Evolutionary conservation across 768 basidiomycete species (phyloP), one percentile per base, ranked within the genome.

Genomic region (Clathrus columnatus): DNA sequence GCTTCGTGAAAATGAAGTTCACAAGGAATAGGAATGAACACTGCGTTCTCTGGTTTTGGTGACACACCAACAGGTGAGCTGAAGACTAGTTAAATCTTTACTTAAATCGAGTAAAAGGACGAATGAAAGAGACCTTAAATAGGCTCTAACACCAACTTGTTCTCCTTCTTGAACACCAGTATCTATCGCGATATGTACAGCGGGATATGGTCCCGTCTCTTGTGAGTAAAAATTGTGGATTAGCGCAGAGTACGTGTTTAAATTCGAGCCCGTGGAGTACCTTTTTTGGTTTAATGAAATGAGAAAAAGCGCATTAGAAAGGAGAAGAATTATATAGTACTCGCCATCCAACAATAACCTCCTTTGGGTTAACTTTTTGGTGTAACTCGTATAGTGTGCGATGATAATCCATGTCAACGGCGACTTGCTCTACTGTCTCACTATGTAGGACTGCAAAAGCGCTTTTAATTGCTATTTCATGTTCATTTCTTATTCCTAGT

Each of bases 141-240:
- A 97, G 29, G 91, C 91, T 67, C 85, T 85, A 2, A 95, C 85
- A 44, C 91, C 86, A 5, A 92, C 80, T 48, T 76, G 67, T 50
- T 74, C 68, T 10, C 76, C 77, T 48, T 71, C 77, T 59, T 84
- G 83, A 3, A 83, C 75, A 18, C 89, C 87, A 7, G 93, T 94
- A 70, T 95, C 90, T 32, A 98, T 74, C 4, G 92, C 85, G 53
- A 98, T 76, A 68, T 97, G 93, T 48, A 98, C 81, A 2, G 95
- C 92, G 28, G 85, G 90, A 67, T 87, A 82, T 2, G 92, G 89
- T 0, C 82, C 75, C 5, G 91, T 91, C 70, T 97, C 92, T 77
- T 89, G 84, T 41, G 89, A 83, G 70, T 96, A 98, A 73, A 96
- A 96, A 71, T 94, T 92, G 77, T 97, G 95, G 66, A 98, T 94